These are phyloP conservation scores for Chaetomium strumarium DNA, from an alignment of 2,329 filamentous ascomycete genomes.

Conservation along the genomic window DNA sequence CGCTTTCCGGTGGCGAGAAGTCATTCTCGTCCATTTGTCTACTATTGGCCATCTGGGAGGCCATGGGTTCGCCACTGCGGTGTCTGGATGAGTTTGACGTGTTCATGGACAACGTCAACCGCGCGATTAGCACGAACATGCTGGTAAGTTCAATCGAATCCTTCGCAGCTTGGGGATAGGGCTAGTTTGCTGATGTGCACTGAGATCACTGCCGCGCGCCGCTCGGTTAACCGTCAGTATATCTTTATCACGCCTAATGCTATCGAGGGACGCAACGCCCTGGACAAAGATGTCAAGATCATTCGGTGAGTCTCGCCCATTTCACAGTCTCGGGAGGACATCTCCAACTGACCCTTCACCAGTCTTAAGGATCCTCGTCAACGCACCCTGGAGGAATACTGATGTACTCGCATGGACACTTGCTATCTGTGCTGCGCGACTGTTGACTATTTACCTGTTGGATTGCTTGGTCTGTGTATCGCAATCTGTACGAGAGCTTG, in stretches of 20 bases:
- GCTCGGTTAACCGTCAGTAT: constrained; percentile 85
- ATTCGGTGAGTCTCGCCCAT: constrained; percentile 52
- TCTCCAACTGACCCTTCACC: not conserved
- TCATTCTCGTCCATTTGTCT: constrained; percentile 97
- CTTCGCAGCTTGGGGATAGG: not conserved
- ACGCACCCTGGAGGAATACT: constrained; percentile 36
- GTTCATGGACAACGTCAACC: constrained; percentile 98
- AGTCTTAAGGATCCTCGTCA: constrained; percentile 57
- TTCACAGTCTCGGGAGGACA: no score
- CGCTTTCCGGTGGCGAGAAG: constrained; percentile 92
- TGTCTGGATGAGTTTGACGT: constrained; percentile 98
- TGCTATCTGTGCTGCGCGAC: constrained; percentile 8
- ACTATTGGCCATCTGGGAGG: constrained; percentile 89
- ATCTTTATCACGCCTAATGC: constrained; percentile 94
- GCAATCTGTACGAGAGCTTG: not conserved
- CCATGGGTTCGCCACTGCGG: constrained; percentile 91
- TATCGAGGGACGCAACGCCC: constrained; percentile 54
- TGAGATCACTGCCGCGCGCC: constrained; percentile 71
- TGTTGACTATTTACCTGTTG: constrained; percentile 1
- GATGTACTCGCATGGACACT: not conserved
- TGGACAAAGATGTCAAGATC: constrained; percentile 68
- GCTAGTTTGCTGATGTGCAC: constrained; percentile 19
- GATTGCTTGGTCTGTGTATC: not conserved
- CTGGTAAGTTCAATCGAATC: constrained; percentile 54
- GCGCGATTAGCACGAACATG: constrained; percentile 88